phyloP scores from a whole-genome alignment of 1,284 basidiomycete species.

The Papiliotrema fonsecae region DNA sequence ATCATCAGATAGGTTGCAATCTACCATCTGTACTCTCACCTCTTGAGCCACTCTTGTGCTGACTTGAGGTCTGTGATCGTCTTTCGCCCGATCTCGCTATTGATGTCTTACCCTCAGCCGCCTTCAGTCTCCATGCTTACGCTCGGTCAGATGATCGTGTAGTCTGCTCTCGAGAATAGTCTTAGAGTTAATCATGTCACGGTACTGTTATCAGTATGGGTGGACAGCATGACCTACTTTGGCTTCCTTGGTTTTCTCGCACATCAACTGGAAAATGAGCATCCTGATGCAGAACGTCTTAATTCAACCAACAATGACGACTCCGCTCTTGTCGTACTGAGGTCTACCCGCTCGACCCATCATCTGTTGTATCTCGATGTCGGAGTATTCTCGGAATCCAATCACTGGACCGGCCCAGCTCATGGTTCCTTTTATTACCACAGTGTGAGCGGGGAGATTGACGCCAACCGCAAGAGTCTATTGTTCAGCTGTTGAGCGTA shows the following conservation, averaged over 20 bases:
- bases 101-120: slow-evolving; percentile 55
- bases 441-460: slow-evolving; percentile 51
- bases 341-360: slow-evolving; percentile 71
- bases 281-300: background rate
- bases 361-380: slow-evolving; percentile 50
- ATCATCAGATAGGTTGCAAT: background rate
- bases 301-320: slow-evolving; percentile 19
- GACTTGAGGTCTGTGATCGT: slow-evolving; percentile 65
- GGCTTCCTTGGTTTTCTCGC: slow-evolving; percentile 24
- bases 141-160: slow-evolving; percentile 76
- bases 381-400: slow-evolving; percentile 43
- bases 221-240: slow-evolving; percentile 16
- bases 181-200: slow-evolving; percentile 42
- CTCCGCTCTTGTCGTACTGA: slow-evolving; percentile 64
- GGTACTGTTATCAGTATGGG: slow-evolving; percentile 16
- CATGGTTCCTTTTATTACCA: slow-evolving; percentile 47
- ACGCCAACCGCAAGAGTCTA: slow-evolving; percentile 54
- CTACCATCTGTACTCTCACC: slow-evolving; percentile 23
- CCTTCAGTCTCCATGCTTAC: slow-evolving; percentile 11
- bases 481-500: slow-evolving; percentile 14
- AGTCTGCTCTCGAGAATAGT: slow-evolving; percentile 78
- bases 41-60: slow-evolving; percentile 68
- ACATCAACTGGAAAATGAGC: slow-evolving; percentile 29
- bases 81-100: slow-evolving; percentile 81
- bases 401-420: slow-evolving; percentile 32